Percentiles rank a stretch among this genome's conserved stretches.
Conservation (phyloP, 139 green algal species). For the Pycnococcus provasolii region DNA sequence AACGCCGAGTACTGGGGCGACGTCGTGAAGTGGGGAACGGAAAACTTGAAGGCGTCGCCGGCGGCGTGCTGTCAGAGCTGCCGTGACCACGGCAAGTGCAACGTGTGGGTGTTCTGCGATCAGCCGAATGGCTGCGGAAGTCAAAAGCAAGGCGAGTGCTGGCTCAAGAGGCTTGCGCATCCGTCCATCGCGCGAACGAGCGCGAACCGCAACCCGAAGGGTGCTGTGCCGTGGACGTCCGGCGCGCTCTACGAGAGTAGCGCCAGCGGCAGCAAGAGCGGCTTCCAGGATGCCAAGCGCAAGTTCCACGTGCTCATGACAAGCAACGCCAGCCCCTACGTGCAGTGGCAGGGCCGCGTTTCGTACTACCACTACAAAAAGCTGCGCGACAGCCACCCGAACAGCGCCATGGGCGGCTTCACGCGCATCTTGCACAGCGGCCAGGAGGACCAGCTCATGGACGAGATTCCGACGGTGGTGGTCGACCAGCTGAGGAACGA, state of each 20-base stretch:
- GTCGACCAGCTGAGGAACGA: constrained; percentile 55
- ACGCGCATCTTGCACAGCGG: constrained; percentile 89
- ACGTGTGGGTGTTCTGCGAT: constrained; percentile 21
- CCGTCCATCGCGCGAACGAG: constrained; percentile 1
- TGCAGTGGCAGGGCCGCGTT: constrained; percentile 48
- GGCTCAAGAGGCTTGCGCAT: constrained; percentile 15
- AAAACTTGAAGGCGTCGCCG: background rate
- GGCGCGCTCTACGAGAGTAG: background rate
- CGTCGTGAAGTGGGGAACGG: constrained; percentile 14
- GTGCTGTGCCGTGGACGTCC: background rate
- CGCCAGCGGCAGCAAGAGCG: background rate
- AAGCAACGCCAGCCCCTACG: constrained; percentile 36
- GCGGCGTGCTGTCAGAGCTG: constrained; percentile 19
- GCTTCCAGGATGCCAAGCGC: constrained; percentile 3
- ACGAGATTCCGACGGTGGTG: constrained; percentile 89
- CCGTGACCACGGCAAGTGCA: constrained; percentile 4
- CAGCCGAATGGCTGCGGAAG: background rate
- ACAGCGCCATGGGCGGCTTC: constrained; percentile 86
- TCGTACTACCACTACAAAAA: constrained; percentile 52
- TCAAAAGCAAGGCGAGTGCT: constrained; percentile 11
- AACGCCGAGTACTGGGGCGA: constrained; percentile 23
- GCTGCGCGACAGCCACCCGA: constrained; percentile 32
- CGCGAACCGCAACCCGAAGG: background rate
- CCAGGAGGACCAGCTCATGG: constrained; percentile 76
- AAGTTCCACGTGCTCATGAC: constrained; percentile 36